Evolutionary conservation across 176 grass and related monocot species (phyloP).

Genomic region (Carex parvula): DNA sequence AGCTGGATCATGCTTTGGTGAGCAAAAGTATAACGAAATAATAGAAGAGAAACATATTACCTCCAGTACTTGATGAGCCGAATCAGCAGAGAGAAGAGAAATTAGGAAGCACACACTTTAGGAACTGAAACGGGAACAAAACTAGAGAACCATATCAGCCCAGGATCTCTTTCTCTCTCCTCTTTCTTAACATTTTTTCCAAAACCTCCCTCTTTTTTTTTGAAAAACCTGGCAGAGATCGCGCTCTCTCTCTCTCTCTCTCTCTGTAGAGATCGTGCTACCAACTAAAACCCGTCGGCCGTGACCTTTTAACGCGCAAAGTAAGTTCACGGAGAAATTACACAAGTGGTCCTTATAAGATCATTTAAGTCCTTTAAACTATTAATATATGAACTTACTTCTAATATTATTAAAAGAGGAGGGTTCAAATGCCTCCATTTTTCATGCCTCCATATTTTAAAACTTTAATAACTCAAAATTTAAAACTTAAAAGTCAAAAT

Average conservation of each 20-base stretch:
- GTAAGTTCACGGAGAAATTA: neutral
- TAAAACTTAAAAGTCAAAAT: too few species aligned
- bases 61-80: neutral
- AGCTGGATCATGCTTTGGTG: neutral
- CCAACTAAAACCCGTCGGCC: too few species aligned
- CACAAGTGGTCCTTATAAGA: neutral
- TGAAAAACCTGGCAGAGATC: too few species aligned
- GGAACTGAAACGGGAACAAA: neutral
- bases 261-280: neutral
- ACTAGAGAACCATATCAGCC: neutral
- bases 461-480: too few species aligned
- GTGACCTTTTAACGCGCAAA: constrained; percentile 13
- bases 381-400: neutral
- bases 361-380: neutral
- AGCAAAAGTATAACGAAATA: neutral
- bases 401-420: too few species aligned
- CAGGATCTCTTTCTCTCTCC: neutral
- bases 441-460: too few species aligned
- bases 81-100: neutral
- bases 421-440: too few species aligned
- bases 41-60: constrained; percentile 3
- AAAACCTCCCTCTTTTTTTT: too few species aligned
- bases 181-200: neutral
- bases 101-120: neutral
- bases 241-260: neutral